Evolutionary conservation across 306 rosid species (phyloP).

Genomic region (barrel medic (Medicago truncatula)): MtrunA17r5.0-ANR NC_053042.1:10156501-10157000

Average conservation of each 20-base stretch:
- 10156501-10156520: background rate
- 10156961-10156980: conserved; percentile 73
- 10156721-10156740: conserved; percentile 11
- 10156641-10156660: background rate
- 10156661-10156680: background rate
- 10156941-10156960: conserved; percentile 72
- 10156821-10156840: background rate
- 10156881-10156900: conserved; percentile 72
- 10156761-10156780: background rate
- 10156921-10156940: conserved; percentile 75
- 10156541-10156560: background rate
- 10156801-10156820: conserved; percentile 5
- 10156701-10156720: background rate
- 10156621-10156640: background rate
- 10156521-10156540: background rate
- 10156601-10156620: background rate
- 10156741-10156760: background rate
- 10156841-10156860: conserved; percentile 22
- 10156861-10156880: conserved; percentile 33
- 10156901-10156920: conserved; percentile 82
- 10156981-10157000: conserved; percentile 81
- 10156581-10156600: background rate
- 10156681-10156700: background rate
- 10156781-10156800: conserved; percentile 10
- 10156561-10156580: background rate